Base-by-base conservation (phyloP, 495 filamentous ascomycete species). In the Penicillium herquei region DNA sequence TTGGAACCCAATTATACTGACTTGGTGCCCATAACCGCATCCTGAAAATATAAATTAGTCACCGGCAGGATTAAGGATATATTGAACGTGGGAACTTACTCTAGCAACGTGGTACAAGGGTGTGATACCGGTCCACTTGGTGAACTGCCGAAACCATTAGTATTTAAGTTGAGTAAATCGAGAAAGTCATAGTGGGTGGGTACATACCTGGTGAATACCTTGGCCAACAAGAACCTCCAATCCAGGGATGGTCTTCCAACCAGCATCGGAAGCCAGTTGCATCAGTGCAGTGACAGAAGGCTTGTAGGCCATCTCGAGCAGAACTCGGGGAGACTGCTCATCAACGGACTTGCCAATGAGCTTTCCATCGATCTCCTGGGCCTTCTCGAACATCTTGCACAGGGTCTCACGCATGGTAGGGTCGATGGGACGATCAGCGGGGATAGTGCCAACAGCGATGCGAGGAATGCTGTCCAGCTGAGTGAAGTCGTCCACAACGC, bases 281-380 rank as follows among this genome's bases (percentile, higher is more conserved):
- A 98, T 97, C 64, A 97, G 66, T 21, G 88, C 79, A 12, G 94
- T 99, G 30, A 87, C 80, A 0, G 82, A 68, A 26, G 94, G 95
- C 69, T 88, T 96, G 70, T 99, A 99, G 4, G 94, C 92, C 94
- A 99, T 97, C 76, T 99, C 94, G 1, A 96, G 73, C 52, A 97
- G 73, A 32, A 96, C 84, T 32, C 81, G 78, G 6, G 62, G 66
- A 9, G 67, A 66, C 33, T 77, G 68, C 1, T 39, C 41, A 1
- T 62, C 65, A 11, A 65, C 40, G 7, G 57, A 52, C 62, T 67
- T 71, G 58, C 66, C 57, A 6, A 70, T 49, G 9, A 58, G 35
- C 0, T 57, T 69, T 13, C 61, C 65, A 50, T 77, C 73, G n/a
- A 57, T 49, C 57, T 73, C 61, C 58, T 76, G 76, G 14, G 74